These are phyloP conservation scores for Plasmodium vivax DNA, from an alignment of 169 alveolate genomes.

Conservation along the genomic window DNA sequence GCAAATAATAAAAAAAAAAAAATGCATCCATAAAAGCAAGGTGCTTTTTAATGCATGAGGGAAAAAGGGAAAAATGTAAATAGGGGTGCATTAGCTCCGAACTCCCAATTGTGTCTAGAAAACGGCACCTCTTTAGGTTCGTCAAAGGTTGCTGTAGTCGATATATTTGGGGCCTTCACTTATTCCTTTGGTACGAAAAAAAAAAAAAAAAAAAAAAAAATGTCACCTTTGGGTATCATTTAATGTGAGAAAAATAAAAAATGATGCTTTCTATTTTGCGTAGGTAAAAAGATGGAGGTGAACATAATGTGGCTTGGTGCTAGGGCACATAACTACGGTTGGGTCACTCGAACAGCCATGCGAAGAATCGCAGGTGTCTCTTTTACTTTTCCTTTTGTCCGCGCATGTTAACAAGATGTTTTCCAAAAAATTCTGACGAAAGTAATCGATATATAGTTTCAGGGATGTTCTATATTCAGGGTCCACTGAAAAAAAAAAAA, in stretches of 20 bases:
- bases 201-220: neutral
- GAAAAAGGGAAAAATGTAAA: neutral
- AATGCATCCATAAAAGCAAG: neutral
- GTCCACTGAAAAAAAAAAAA: constrained; percentile 35
- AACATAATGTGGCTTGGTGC: neutral
- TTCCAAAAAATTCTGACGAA: constrained; percentile 58
- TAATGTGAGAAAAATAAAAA: neutral
- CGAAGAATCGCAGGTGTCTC: neutral
- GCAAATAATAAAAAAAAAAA: neutral
- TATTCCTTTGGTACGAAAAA: constrained; percentile 35
- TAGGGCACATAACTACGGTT: neutral
- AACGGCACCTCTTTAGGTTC: neutral
- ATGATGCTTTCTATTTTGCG: neutral
- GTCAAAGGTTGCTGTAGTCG: constrained; percentile 25
- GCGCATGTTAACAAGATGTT: constrained; percentile 57
- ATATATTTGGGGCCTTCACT: constrained; percentile 41
- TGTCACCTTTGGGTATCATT: neutral
- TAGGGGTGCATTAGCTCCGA: neutral
- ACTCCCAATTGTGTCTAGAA: neutral
- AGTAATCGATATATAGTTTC: constrained; percentile 49
- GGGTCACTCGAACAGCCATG: neutral
- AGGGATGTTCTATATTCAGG: constrained; percentile 67
- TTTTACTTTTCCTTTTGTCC: constrained; percentile 51
- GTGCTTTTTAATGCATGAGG: neutral
- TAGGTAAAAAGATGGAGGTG: neutral